Conservation (phyloP, 116 monocot genomes). For the Dioscorea cayenensis region DNA sequence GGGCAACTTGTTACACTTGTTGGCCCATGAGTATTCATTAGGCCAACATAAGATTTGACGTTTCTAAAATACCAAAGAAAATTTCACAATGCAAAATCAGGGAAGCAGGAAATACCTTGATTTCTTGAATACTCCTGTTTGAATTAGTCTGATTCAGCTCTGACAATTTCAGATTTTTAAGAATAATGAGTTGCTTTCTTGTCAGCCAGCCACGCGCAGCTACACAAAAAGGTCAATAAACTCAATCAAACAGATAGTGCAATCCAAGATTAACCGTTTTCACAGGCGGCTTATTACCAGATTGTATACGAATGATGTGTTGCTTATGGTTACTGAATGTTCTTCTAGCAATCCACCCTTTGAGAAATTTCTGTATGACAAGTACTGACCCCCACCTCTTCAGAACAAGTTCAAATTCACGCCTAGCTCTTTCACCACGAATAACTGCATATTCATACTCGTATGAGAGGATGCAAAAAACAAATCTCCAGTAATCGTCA, state of each 20-base stretch:
- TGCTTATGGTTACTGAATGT: conserved; percentile 12
- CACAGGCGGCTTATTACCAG: conserved; percentile 9
- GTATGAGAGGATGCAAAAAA: neutral
- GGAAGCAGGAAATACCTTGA: conserved; percentile 14
- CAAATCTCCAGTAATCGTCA: neutral
- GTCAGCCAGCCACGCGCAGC: conserved; percentile 31
- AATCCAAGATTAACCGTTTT: neutral
- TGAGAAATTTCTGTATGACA: conserved; percentile 25
- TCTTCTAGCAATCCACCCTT: conserved; percentile 16
- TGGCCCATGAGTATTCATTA: neutral
- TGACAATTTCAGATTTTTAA: conserved; percentile 8
- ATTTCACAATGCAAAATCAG: neutral
- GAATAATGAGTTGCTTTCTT: conserved; percentile 18
- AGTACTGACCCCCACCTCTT: conserved; percentile 26
- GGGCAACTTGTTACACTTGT: neutral
- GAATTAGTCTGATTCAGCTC: neutral
- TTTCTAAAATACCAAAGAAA: neutral
- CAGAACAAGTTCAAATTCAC: neutral
- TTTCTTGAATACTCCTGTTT: conserved; percentile 10
- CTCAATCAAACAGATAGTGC: neutral
- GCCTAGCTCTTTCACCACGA: conserved; percentile 28
- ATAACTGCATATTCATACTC: conserved; percentile 15
- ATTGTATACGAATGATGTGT: conserved; percentile 21
- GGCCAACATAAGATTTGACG: neutral
- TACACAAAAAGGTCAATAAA: conserved; percentile 6